A percentile compares a stretch with the other conserved stretches of the same genome.
These are phyloP conservation scores for Pythium oligandrum DNA, from an alignment of 352 stramenopile genomes.

Conservation along the genomic window DNA sequence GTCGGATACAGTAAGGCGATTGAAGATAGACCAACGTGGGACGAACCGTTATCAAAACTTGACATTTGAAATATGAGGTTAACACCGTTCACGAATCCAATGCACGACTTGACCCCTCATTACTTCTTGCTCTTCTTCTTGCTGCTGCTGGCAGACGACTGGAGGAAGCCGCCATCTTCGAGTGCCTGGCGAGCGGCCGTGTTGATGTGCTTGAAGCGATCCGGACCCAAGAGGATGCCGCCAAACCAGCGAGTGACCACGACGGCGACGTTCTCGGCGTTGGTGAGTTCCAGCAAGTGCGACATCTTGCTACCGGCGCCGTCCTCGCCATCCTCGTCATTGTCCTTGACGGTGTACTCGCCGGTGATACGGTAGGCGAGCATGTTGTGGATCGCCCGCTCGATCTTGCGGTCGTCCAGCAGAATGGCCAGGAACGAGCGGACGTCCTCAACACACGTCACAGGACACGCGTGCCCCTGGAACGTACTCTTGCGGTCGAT, in stretches of 20 bases:
- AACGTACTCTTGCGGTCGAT: constrained; percentile 87
- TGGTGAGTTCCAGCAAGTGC: constrained; percentile 73
- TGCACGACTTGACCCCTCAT: no score
- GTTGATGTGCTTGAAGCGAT: constrained; percentile 86
- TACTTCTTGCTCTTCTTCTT: constrained; percentile 57
- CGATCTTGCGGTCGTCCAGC: constrained; percentile 80
- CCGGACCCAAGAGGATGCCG: constrained; percentile 76
- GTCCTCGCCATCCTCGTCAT: constrained; percentile 84
- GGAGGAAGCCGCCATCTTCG: constrained; percentile 65
- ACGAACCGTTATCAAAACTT: no score
- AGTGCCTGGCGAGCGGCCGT: constrained; percentile 63
- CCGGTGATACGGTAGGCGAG: constrained; percentile 80
- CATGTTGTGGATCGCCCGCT: constrained; percentile 86
- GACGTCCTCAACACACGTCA: constrained; percentile 68
- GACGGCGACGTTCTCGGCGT: constrained; percentile 76
- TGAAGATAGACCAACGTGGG: no score
- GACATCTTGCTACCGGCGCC: constrained; percentile 79
- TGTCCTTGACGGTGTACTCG: constrained; percentile 74
- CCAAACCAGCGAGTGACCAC: constrained; percentile 85
- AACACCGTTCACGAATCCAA: no score
- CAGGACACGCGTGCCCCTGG: constrained; percentile 55
- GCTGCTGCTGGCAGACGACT: constrained; percentile 9
- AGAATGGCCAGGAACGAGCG: constrained; percentile 73
- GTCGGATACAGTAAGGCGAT: no score
- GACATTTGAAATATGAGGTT: no score